Conservation (phyloP, 139 green algal species). For the Volvox reticuliferus region DNA sequence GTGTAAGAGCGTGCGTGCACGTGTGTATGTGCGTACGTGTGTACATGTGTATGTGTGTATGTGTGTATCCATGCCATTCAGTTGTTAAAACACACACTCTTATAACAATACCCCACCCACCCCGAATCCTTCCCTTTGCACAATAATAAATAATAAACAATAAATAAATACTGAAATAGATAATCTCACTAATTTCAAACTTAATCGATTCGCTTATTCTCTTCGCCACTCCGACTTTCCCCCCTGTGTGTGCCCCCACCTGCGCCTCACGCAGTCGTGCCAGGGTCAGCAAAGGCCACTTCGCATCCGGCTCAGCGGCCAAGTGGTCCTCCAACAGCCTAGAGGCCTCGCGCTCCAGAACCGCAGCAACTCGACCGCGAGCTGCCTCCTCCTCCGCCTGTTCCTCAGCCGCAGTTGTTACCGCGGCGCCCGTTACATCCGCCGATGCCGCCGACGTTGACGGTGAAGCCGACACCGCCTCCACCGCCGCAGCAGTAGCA, state of each 20-base stretch:
- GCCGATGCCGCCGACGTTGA: background rate
- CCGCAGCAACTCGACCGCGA: conserved; percentile 39
- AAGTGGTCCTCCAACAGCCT: conserved; percentile 66
- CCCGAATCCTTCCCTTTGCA: too few relatives aligned
- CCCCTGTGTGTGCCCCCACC: conserved; percentile 39
- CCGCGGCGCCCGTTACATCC: background rate
- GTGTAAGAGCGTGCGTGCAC: background rate
- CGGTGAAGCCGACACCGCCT: background rate
- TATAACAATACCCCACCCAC: too few relatives aligned
- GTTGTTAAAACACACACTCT: too few relatives aligned
- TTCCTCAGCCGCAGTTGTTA: background rate
- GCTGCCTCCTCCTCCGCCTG: background rate
- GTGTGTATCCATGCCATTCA: background rate
- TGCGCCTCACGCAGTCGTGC: conserved; percentile 79
- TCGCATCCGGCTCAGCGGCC: conserved; percentile 68
- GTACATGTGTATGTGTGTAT: background rate
- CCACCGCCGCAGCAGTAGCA: background rate
- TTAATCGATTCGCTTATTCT: too few relatives aligned
- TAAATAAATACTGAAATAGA: too few relatives aligned
- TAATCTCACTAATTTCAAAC: too few relatives aligned
- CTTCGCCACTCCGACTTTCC: too few relatives aligned
- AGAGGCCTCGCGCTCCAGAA: conserved; percentile 69
- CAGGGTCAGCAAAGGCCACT: conserved; percentile 90
- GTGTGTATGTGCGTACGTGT: background rate
- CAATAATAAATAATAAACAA: too few relatives aligned